A percentile compares a stretch with the other conserved stretches of the same genome.
Conservation (phyloP, 345 rosid species). For the Ailanthus altissimus region DNA sequence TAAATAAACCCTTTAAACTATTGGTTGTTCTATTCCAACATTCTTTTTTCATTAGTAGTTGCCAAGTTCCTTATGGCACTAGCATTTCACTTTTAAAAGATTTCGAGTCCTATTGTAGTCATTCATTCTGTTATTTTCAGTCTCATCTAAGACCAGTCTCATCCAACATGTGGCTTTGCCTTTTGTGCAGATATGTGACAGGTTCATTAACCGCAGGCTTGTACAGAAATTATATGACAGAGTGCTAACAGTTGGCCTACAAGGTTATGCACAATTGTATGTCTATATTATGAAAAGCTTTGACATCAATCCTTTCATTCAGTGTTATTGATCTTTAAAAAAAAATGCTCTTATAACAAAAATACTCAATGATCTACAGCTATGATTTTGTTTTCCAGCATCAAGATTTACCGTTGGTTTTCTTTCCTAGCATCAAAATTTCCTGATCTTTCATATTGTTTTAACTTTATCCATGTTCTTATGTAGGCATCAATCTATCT, state of each 20-base stretch:
- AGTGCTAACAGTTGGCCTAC: conserved; percentile 34
- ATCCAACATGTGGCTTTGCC: conserved; percentile 3
- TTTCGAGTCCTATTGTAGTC: background rate
- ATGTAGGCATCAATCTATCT: conserved; percentile 38
- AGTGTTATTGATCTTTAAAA: background rate
- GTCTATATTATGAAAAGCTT: conserved; percentile 7
- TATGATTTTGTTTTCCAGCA: background rate
- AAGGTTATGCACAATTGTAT: conserved; percentile 42
- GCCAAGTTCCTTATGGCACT: background rate
- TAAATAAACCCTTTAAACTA: background rate
- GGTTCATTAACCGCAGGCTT: conserved; percentile 38
- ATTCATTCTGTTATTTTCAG: background rate
- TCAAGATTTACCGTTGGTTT: background rate
- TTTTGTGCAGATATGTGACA: conserved; percentile 41
- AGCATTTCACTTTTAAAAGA: background rate
- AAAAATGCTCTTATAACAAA: background rate
- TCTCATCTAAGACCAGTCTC: conserved; percentile 5
- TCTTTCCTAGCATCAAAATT: background rate
- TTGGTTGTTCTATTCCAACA: background rate
- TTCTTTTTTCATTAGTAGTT: background rate
- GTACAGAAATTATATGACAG: conserved; percentile 35
- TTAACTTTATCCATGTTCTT: background rate
- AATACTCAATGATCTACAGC: background rate
- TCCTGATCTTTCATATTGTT: too few relatives aligned
- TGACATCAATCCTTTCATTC: background rate